Evolutionary conservation across 345 rosid genomes (phyloP), one percentile per base, ranked within the genome.

Genomic region (Pelargonium nanum): DNA sequence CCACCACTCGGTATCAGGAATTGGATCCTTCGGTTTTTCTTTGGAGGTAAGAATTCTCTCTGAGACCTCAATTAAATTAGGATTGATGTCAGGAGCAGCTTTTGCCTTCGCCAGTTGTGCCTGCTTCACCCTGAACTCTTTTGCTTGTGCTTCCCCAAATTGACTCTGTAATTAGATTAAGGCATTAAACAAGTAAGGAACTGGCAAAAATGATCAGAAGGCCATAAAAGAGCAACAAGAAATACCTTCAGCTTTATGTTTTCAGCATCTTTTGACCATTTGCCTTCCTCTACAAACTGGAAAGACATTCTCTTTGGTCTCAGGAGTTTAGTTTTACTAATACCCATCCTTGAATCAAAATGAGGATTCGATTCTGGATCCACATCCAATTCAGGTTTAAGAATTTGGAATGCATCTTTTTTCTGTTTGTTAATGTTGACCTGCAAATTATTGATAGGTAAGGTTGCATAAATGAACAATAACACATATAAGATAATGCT

Each of bases 1-100:
- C 99, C 99, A 93, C 99, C 97, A 89, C 71, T 93, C 99, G 64
- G 78, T 68, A 68, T 89, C 97, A 51, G 94, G 99, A 67, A 89
- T 84, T 58, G 65, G 69, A 1, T 89, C 99, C 82, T 84, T 85
- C 0, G 80, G 79, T 70, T 89, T 93, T 70, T 89, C 96, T 77
- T 87, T 87, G 34, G 77, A 81, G 30, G 78, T 81, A 15, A 78
- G 70, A 59, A 77, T 76, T 70, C 99, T 83, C 68, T 89, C 99
- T 0, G 89, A 72, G 16, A 93, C 94, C 87, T 87, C 96, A 56
- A 89, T 93, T 72, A 93, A 66, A 83, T 93, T 93, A 7, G 97
- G 97, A 79, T 89, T 93, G 59, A 89, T 82, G 74, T 93, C 96
- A 68, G 87, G 70, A 66, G 83, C 85, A 40, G 78, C 82, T 70